Conservation (phyloP, 495 filamentous ascomycete species). For the Xylaria castorea region DNA sequence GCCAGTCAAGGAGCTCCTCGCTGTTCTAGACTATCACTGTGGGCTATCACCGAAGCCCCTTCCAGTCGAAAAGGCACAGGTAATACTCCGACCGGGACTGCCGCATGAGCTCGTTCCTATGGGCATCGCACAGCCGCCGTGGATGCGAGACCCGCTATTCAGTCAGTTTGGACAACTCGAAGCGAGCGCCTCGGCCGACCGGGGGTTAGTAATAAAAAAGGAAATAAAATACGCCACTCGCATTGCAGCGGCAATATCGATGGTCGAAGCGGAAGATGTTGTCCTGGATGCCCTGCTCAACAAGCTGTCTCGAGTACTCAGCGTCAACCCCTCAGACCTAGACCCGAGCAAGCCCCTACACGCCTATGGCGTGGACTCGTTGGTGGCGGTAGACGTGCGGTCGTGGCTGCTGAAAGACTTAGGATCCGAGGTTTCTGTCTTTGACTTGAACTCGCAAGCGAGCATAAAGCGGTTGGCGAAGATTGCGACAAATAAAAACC, state of each 20-base stretch:
- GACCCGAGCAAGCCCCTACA: constrained; percentile 33
- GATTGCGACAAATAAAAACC: constrained; percentile 21
- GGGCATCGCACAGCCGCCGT: constrained; percentile 10
- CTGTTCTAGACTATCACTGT: constrained; percentile 25
- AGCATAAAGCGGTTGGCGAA: constrained; percentile 20
- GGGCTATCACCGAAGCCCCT: neutral
- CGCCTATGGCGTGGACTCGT: constrained; percentile 52
- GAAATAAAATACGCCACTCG: constrained; percentile 8
- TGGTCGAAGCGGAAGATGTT: constrained; percentile 8
- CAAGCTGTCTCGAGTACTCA: constrained; percentile 25
- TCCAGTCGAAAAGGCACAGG: constrained; percentile 10
- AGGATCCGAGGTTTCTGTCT: constrained; percentile 42
- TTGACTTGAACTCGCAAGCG: constrained; percentile 42
- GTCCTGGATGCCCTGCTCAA: constrained; percentile 23
- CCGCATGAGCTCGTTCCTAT: constrained; percentile 20
- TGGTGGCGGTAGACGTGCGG: constrained; percentile 57
- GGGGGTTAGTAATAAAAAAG: neutral
- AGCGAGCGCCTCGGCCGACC: neutral
- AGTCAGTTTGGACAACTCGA: constrained; percentile 20
- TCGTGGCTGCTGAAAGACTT: constrained; percentile 52
- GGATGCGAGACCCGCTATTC: constrained; percentile 26
- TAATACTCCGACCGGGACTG: constrained; percentile 22
- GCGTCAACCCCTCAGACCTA: constrained; percentile 8
- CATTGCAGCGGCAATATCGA: constrained; percentile 8
- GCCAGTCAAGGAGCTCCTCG: constrained; percentile 16